These are phyloP conservation scores for Paxillus involutus DNA, from an alignment of 768 basidiomycete species.

Conservation along the genomic window DNA sequence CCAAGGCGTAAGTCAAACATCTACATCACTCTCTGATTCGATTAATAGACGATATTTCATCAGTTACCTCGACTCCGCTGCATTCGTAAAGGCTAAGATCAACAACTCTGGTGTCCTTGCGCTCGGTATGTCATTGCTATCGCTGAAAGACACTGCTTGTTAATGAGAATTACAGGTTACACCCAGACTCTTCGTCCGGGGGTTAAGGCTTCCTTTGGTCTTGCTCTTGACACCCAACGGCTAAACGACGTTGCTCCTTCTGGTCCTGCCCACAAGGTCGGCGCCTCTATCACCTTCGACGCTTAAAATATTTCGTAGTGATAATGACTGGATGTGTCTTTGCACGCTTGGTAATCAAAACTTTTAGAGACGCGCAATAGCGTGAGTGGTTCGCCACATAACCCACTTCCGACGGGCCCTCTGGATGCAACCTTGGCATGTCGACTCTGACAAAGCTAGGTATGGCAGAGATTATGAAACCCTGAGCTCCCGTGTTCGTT, in stretches of 20 bases:
- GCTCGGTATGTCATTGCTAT: constrained; percentile 51
- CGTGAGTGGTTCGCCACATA: too few species aligned
- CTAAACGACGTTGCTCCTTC: constrained; percentile 68
- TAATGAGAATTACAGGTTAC: constrained; percentile 54
- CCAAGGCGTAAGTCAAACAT: constrained; percentile 74
- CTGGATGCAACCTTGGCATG: too few species aligned
- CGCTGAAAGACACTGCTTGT: background rate
- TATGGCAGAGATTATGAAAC: background rate
- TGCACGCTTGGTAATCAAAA: constrained; percentile 1
- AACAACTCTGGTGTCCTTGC: constrained; percentile 93
- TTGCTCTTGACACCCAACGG: constrained; percentile 92
- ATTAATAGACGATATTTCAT: background rate
- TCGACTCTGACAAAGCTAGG: too few species aligned
- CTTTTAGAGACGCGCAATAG: too few species aligned
- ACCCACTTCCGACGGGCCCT: too few species aligned
- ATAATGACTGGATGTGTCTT: constrained; percentile 13
- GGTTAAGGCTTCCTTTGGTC: constrained; percentile 89
- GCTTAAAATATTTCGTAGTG: constrained; percentile 42
- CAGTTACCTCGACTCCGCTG: constrained; percentile 82
- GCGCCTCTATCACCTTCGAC: constrained; percentile 75
- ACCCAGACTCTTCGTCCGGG: constrained; percentile 93
- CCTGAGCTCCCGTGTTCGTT: background rate
- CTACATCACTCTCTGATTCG: background rate
- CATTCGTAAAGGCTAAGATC: constrained; percentile 98
- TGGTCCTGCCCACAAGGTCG: constrained; percentile 83